Conservation (phyloP, 2,329 filamentous ascomycete species). For the Alternaria longipes region DNA sequence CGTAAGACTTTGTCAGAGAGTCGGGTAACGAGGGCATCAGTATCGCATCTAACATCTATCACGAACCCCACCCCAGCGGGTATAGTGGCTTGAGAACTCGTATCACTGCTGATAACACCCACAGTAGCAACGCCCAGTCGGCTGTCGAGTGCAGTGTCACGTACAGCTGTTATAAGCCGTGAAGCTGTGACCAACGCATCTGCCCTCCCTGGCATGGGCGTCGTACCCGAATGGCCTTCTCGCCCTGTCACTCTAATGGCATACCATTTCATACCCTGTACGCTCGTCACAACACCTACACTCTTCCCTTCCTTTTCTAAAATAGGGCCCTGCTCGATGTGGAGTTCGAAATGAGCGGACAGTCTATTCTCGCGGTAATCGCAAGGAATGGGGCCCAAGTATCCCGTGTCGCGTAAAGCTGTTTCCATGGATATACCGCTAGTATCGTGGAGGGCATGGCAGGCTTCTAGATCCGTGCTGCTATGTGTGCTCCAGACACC, state of each 20-base stretch:
- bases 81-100: slow-evolving; percentile 41
- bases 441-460: slow-evolving; percentile 54
- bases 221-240: slow-evolving; percentile 66
- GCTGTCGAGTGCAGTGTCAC: slow-evolving; percentile 31
- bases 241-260: slow-evolving; percentile 42
- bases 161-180: slow-evolving; percentile 36
- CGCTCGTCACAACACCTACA: slow-evolving; percentile 74
- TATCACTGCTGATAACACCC: slow-evolving; percentile 41
- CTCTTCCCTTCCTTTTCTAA: slow-evolving; percentile 69
- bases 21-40: slow-evolving; percentile 36
- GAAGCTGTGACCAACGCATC: slow-evolving; percentile 42
- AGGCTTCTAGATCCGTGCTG: slow-evolving; percentile 43
- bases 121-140: slow-evolving; percentile 41
- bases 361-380: slow-evolving; percentile 68
- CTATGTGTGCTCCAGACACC: slow-evolving; percentile 74
- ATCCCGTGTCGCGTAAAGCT: slow-evolving; percentile 44
- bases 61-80: slow-evolving; percentile 40
- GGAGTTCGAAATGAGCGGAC: slow-evolving; percentile 80
- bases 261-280: slow-evolving; percentile 77
- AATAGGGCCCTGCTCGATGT: slow-evolving; percentile 83
- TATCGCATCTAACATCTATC: slow-evolving; percentile 42
- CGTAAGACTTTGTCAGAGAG: slow-evolving; percentile 30
- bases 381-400: slow-evolving; percentile 56
- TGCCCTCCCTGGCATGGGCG: slow-evolving; percentile 68
- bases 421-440: slow-evolving; percentile 60